Evolutionary conservation across 371 early-diverging fungal genomes (phyloP), one percentile per base, ranked within the genome.

Genomic region (Synchytrium microbalum): DNA sequence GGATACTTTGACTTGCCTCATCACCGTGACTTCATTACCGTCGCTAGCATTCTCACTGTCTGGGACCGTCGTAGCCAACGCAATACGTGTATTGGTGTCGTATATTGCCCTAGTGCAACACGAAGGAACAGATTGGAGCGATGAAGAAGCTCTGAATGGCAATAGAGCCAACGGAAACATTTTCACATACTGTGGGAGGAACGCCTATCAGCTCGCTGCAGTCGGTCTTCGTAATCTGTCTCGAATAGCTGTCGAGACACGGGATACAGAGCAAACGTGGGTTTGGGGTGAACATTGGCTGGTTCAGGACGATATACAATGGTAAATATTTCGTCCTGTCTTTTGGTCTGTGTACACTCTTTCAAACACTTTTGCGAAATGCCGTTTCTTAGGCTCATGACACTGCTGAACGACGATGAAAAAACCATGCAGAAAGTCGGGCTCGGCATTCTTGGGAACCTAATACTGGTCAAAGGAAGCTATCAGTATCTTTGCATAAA

Each of bases 231-330:
- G 72, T 24, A 72, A 67, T 55, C 10, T 64, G 25, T 67, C 69
- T n/a, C 38, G 72, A 25, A 31, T 61, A n/a, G 58, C 54, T 54
- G 58, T 69, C 23, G 64, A 60, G 13, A n/a, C 61, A 3, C 58
- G 38, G 16, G 16, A 29, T 16, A 24, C 46, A 13, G 58, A 26
- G 19, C 60, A 28, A 28, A 27, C 62, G 16, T 71, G 61, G 66
- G 16, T 64, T 8, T 73, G 70, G 73, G 71, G 71, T 0, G 64
- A 65, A 30, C 69, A 70, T 46, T 73, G 74, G 74, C 62, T 69
- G 3, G 60, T 67, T 58, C 64, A 71, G 19, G 59, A 61, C 16
- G 67, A 69, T 52, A 61, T 73, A 29, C 64, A 70, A 25, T 73
- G 71, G 69, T 38, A 38, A 19, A 38, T 10, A 38, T 19, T 5